phyloP scores from a whole-genome alignment of 1,284 basidiomycete species.

The Trichosporon asahii region DNA sequence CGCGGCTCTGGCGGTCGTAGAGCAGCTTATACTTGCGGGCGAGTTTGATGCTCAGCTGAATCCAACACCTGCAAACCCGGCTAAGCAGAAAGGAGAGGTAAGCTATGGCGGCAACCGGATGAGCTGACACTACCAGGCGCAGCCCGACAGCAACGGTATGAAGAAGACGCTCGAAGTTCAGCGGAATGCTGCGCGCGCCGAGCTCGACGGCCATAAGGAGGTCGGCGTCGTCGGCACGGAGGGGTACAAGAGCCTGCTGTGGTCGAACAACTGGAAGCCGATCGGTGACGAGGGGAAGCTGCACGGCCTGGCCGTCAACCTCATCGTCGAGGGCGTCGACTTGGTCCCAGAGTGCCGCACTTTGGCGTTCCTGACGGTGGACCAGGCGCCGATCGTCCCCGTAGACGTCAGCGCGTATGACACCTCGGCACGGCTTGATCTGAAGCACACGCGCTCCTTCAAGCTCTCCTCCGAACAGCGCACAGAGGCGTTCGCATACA shows the following conservation, averaged over 20 bases:
- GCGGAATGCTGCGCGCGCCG: background rate
- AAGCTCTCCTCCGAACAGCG: constrained; percentile 14
- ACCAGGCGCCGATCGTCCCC: background rate
- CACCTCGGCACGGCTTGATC: background rate
- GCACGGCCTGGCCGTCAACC: background rate
- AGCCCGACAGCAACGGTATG: background rate
- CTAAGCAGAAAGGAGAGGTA: constrained; percentile 8
- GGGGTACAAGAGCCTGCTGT: background rate
- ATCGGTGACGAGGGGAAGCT: background rate
- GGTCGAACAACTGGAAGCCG: constrained; percentile 6
- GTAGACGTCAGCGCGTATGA: background rate
- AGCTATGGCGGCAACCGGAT: background rate
- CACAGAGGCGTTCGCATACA: constrained; percentile 27
- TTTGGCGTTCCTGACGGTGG: constrained; percentile 7
- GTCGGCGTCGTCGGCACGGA: background rate
- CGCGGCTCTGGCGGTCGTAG: constrained; percentile 24
- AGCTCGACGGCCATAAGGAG: background rate
- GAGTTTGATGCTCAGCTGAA: constrained; percentile 27
- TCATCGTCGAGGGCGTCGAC: background rate
- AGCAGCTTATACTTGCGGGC: constrained; percentile 20
- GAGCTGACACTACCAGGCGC: background rate
- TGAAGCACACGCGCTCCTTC: constrained; percentile 4
- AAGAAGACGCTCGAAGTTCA: background rate
- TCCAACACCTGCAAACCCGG: constrained; percentile 23
- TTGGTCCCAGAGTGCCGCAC: constrained; percentile 3